Conservation (phyloP, 306 rosid species). For the Pueraria montana region DNA sequence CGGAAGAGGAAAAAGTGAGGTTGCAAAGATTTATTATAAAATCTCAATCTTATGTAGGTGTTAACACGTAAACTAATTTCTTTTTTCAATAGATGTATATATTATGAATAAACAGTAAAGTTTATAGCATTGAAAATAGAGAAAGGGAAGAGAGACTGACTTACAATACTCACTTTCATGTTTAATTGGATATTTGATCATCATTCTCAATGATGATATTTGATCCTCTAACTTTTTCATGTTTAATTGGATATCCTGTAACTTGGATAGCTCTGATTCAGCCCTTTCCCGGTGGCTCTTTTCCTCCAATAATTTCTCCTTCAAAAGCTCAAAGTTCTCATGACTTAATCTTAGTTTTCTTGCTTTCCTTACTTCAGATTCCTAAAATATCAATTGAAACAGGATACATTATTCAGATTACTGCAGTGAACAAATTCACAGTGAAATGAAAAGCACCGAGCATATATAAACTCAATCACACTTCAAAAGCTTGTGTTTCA, state of each 20-base stretch:
- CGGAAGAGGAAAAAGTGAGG: no score
- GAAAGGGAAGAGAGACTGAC: no score
- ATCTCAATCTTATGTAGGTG: no score
- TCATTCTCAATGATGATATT: conserved; percentile 73
- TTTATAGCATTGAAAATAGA: no score
- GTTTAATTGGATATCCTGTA: conserved; percentile 72
- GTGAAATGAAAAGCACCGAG: conserved; percentile 15
- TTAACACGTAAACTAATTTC: no score
- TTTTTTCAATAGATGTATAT: no score
- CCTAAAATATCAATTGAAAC: conserved; percentile 67
- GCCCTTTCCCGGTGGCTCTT: conserved; percentile 76
- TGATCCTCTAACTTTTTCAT: conserved; percentile 82
- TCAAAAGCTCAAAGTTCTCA: conserved; percentile 77
- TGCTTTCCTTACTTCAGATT: conserved; percentile 94
- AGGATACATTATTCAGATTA: conserved; percentile 32
- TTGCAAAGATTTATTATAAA: no score
- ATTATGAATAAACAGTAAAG: no score
- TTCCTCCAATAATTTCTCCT: conserved; percentile 87
- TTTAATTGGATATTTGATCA: no score
- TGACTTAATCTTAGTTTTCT: conserved; percentile 82
- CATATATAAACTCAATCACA: conserved; percentile 21
- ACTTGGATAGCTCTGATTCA: conserved; percentile 79
- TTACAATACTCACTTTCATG: no score
- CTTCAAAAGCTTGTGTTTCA: conserved; percentile 5
- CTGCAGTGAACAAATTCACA: conserved; percentile 8